A percentile compares a stretch with the other conserved stretches of the same genome.
These are phyloP conservation scores for Jasminum sambac DNA, from an alignment of 257 asterid species.

Conservation along the genomic window DNA sequence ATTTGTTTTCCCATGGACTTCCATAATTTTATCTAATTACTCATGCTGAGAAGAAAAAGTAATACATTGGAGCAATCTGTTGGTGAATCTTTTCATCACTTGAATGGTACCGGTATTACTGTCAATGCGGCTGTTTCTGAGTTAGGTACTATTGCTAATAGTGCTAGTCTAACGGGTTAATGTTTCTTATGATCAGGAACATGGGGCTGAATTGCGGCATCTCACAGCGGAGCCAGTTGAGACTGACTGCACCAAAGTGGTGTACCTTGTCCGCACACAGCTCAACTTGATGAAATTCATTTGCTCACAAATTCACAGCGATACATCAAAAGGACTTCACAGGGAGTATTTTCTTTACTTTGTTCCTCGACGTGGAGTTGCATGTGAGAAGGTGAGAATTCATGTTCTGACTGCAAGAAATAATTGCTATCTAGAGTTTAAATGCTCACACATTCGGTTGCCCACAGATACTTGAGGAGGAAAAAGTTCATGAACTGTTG, in stretches of 20 bases:
- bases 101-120: not conserved
- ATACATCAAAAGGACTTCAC: conserved; percentile 79
- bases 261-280: conserved; percentile 83
- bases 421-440: not conserved
- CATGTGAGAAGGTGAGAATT: conserved; percentile 79
- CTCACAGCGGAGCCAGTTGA: conserved; percentile 81
- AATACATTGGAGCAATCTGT: not conserved
- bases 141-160: not conserved
- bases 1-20: conserved; percentile 3
- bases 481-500: conserved; percentile 76
- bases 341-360: conserved; percentile 87
- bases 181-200: conserved; percentile 57
- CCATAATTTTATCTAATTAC: conserved; percentile 8
- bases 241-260: conserved; percentile 80
- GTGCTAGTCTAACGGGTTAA: not conserved
- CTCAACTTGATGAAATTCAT: conserved; percentile 75
- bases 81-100: not conserved
- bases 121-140: not conserved
- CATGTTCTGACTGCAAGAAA: not conserved
- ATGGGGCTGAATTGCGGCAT: conserved; percentile 85
- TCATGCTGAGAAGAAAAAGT: not conserved
- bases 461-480: conserved; percentile 84
- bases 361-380: conserved; percentile 94
- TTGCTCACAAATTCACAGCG: conserved; percentile 73
- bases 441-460: conserved; percentile 11